Evolutionary conservation across 2,329 filamentous ascomycete species (phyloP).

Genomic region (Colletotrichum australisinense): DNA sequence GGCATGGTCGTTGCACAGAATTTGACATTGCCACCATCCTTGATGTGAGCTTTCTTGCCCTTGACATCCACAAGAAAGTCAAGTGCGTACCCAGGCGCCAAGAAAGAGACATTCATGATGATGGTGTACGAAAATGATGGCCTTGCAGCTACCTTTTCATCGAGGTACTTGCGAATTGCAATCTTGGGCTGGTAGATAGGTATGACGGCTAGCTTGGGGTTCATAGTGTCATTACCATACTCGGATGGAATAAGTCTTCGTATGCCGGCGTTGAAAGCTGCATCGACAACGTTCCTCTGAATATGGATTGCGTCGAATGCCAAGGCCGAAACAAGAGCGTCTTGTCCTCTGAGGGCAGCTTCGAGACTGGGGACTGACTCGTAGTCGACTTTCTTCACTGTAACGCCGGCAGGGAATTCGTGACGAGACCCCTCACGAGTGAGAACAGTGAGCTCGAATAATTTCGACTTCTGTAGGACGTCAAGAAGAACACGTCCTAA

Average conservation of each 20-base stretch:
- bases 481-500: slow-evolving; percentile 44
- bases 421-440: slow-evolving; percentile 53
- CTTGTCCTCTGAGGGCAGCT: slow-evolving; percentile 64
- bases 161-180: slow-evolving; percentile 30
- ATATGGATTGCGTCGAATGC: slow-evolving; percentile 51
- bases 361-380: slow-evolving; percentile 56
- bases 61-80: slow-evolving; percentile 28
- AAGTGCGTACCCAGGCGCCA: slow-evolving; percentile 41
- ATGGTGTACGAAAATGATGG: slow-evolving; percentile 45
- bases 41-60: slow-evolving; percentile 51
- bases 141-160: slow-evolving; percentile 31
- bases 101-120: slow-evolving; percentile 56
- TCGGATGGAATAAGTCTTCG: slow-evolving; percentile 67
- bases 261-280: slow-evolving; percentile 63
- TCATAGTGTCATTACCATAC: slow-evolving; percentile 49
- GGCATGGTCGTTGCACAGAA: slow-evolving; percentile 61
- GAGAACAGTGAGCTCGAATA: slow-evolving; percentile 51
- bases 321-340: slow-evolving; percentile 64
- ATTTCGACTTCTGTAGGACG: slow-evolving; percentile 44
- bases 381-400: slow-evolving; percentile 51
- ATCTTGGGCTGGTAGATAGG: slow-evolving; percentile 40
- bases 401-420: slow-evolving; percentile 44
- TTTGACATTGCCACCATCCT: slow-evolving; percentile 58
- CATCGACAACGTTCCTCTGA: slow-evolving; percentile 63
- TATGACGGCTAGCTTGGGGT: slow-evolving; percentile 35